Percentiles rank a stretch among this genome's conserved stretches.
These are phyloP conservation scores for Adansonia madagascariensis DNA, from an alignment of 441 rosid genomes.

Conservation along the genomic window DNA sequence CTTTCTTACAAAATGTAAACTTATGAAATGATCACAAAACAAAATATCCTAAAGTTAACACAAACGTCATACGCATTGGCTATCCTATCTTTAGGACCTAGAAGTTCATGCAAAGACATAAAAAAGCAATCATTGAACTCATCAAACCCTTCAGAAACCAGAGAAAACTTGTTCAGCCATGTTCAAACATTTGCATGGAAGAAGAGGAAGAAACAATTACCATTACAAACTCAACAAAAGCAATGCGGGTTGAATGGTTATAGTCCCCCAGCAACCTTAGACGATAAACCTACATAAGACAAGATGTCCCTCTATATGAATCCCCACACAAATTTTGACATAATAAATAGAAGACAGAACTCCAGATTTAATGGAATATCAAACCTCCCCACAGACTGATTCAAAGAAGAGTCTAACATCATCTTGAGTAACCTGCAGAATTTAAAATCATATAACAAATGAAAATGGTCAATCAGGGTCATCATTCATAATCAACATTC, in stretches of 20 bases:
- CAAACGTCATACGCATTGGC: neutral
- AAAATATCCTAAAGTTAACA: neutral
- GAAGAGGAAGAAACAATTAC: slow-evolving; percentile 43
- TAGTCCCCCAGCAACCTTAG: slow-evolving; percentile 92
- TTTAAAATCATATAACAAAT: slow-evolving; percentile 14
- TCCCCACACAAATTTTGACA: neutral
- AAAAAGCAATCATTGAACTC: neutral
- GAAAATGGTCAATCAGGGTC: slow-evolving; percentile 6
- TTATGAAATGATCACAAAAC: neutral
- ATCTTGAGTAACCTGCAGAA: slow-evolving; percentile 70
- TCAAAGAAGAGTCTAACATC: slow-evolving; percentile 83
- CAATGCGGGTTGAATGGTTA: slow-evolving; percentile 87
- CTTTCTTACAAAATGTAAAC: neutral
- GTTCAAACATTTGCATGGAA: neutral
- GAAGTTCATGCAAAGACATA: neutral
- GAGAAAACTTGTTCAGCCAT: slow-evolving; percentile 1
- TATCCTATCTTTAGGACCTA: slow-evolving; percentile 3
- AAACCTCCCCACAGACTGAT: slow-evolving; percentile 81
- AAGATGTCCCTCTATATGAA: slow-evolving; percentile 15
- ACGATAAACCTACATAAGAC: slow-evolving; percentile 64
- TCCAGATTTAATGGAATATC: slow-evolving; percentile 27
- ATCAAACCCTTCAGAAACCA: neutral
- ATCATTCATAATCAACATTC: neutral
- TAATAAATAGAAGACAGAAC: slow-evolving; percentile 1
- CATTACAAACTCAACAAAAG: slow-evolving; percentile 85